Evolutionary conservation across 1,284 basidiomycete genomes (phyloP).

Genomic region (Trametes polyzona): DNA sequence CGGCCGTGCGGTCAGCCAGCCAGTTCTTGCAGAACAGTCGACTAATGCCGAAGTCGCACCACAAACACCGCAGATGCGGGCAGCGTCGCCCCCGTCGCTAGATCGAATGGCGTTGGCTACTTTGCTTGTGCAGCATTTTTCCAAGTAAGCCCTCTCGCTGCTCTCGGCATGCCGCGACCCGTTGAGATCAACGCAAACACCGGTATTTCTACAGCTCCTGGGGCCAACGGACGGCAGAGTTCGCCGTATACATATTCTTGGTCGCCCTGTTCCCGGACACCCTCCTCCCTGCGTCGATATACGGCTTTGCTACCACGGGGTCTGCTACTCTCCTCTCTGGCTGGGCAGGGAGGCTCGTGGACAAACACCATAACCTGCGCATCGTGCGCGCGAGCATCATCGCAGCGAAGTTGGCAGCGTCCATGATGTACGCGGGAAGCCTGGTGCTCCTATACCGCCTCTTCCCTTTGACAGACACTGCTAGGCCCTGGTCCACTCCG

Average conservation of each 20-base stretch:
- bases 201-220: constrained; percentile 42
- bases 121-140: constrained; percentile 29
- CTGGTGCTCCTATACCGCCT: constrained; percentile 33
- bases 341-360: constrained; percentile 49
- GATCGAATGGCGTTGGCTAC: constrained; percentile 23
- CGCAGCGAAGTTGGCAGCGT: constrained; percentile 47
- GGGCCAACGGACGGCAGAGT: constrained; percentile 49
- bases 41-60: not conserved
- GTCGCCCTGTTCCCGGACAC: constrained; percentile 52
- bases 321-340: constrained; percentile 43
- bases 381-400: constrained; percentile 48
- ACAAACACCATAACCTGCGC: constrained; percentile 42
- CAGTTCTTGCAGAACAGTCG: no score
- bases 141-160: constrained; percentile 15
- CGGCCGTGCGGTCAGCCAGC: no score
- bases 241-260: constrained; percentile 51
- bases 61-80: not conserved
- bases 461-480: not conserved
- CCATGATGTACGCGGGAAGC: constrained; percentile 43
- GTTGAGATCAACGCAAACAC: no score
- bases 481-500: constrained; percentile 18
- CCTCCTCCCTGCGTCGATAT: constrained; percentile 53
- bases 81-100: not conserved
- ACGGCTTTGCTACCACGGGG: constrained; percentile 48
- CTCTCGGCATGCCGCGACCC: no score